Base-by-base conservation (phyloP, 495 filamentous ascomycete species). In the Polyplosphaeria fusca region DNA sequence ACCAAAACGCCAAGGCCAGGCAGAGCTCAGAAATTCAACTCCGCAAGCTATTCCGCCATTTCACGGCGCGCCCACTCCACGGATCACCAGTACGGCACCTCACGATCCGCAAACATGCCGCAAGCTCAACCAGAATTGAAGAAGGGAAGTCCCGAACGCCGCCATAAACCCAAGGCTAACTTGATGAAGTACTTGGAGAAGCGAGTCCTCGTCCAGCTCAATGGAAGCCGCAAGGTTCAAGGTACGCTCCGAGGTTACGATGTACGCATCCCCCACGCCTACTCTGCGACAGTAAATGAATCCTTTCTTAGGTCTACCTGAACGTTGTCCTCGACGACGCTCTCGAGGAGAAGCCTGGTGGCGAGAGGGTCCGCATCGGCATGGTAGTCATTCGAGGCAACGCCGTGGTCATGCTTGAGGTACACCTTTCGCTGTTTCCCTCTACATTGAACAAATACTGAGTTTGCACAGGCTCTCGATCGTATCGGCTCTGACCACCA, bases 181-280 rank as follows among this genome's bases (percentile, higher is more conserved):
- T n/a, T n/a, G n/a, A n/a, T n/a, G n/a, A n/a, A 98, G 93, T 98
- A 98, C 76, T 91, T 98, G 77, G 93, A 97, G 79, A 98, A 98
- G 81, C 83, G 94, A 72, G 81, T 98, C 68, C 95, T 96, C 74
- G 89, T 96, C 68, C 91, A 98, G 72, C 76, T 98, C 58, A 97
- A 98, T 76, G 93, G 94, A 69, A 92, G 89, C 73, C 87, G 93
- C 68, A 96, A 95, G 76, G 94, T 98, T 62, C 87, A 95, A 71
- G 93, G 93, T 61, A 82, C 95, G 35, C 81, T 98, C 40, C 80
- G 93, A 63, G 93, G 93, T 55, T 98, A 96, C 72, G 93, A 98
- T 84, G 93, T 96, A 74, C 47, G 48, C 24, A 9, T 46, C 14
- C 2, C 30, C 26, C 23, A 14, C 30, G 5, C 19, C 4, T 40